Conservation (phyloP, 1,139 yeast species). For the Kodamaea derodonti region DNA sequence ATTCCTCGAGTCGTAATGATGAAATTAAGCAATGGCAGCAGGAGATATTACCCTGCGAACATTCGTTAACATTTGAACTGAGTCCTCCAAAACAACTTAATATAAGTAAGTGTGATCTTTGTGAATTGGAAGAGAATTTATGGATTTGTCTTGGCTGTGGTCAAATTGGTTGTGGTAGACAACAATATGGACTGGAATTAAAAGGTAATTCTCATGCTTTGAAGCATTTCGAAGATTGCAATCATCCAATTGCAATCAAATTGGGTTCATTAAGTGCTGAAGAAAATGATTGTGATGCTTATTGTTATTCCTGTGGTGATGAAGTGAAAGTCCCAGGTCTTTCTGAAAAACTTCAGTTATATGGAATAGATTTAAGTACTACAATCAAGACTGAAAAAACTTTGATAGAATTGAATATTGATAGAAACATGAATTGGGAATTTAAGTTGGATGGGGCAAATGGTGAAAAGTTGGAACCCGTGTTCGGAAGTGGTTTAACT, state of each 20-base stretch:
- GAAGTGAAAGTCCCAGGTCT: constrained; percentile 76
- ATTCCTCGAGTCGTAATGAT: constrained; percentile 62
- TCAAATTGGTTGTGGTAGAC: constrained; percentile 84
- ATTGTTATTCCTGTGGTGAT: constrained; percentile 85
- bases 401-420: constrained; percentile 82
- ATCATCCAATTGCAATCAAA: constrained; percentile 83
- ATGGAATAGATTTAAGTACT: constrained; percentile 64
- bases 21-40: constrained; percentile 92
- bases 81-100: constrained; percentile 14
- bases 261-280: constrained; percentile 75
- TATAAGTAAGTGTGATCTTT: constrained; percentile 51
- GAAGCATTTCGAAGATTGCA: constrained; percentile 51
- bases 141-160: constrained; percentile 96
- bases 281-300: constrained; percentile 66
- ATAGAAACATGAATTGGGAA: constrained; percentile 92
- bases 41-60: constrained; percentile 77
- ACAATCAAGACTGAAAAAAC: constrained; percentile 75
- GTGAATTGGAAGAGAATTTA: constrained; percentile 63
- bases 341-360: constrained; percentile 45
- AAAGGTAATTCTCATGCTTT: constrained; percentile 92
- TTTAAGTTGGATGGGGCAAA: constrained; percentile 72
- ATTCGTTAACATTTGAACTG: constrained; percentile 47
- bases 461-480: constrained; percentile 62
- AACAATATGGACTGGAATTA: constrained; percentile 82
- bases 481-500: constrained; percentile 67